A percentile compares a stretch with the other conserved stretches of the same genome.
These are phyloP conservation scores for Septoria petroselini DNA, from an alignment of 2,329 filamentous ascomycete species.

Conservation along the genomic window DNA sequence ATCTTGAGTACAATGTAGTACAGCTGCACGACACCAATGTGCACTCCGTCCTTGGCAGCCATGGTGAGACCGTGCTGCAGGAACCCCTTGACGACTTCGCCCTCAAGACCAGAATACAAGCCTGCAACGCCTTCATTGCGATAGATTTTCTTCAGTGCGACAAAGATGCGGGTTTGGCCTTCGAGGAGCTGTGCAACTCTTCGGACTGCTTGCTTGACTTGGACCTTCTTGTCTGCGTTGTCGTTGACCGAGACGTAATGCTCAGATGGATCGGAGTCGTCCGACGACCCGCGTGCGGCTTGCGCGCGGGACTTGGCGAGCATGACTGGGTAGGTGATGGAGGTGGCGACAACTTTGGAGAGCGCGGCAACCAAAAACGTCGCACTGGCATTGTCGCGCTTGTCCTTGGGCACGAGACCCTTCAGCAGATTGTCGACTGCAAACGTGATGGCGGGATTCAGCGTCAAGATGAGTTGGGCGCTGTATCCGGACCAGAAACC, in stretches of 20 bases:
- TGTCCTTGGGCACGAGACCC: constrained; percentile 55
- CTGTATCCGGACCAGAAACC: constrained; percentile 90
- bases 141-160: constrained; percentile 36
- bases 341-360: constrained; percentile 74
- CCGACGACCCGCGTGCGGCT: constrained; percentile 46
- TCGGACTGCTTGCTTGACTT: constrained; percentile 20
- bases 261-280: constrained; percentile 25
- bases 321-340: constrained; percentile 79
- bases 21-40: constrained; percentile 65
- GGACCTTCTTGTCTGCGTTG: constrained; percentile 10
- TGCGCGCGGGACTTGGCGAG: constrained; percentile 80
- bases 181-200: constrained; percentile 27
- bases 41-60: constrained; percentile 76
- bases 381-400: constrained; percentile 53
- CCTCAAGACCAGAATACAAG: constrained; percentile 72
- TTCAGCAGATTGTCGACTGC: constrained; percentile 73
- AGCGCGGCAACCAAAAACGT: constrained; percentile 69
- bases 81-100: constrained; percentile 78
- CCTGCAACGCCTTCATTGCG: constrained; percentile 61
- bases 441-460: constrained; percentile 85
- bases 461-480: constrained; percentile 71
- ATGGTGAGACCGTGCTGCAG: constrained; percentile 84
- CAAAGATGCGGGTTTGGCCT: constrained; percentile 33
- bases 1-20: constrained; percentile 64
- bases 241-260: constrained; percentile 19